A percentile compares a stretch with the other conserved stretches of the same genome.
Evolutionary conservation across 441 rosid genomes (phyloP).

Genomic region (Adansonia rubrostipa): DNA sequence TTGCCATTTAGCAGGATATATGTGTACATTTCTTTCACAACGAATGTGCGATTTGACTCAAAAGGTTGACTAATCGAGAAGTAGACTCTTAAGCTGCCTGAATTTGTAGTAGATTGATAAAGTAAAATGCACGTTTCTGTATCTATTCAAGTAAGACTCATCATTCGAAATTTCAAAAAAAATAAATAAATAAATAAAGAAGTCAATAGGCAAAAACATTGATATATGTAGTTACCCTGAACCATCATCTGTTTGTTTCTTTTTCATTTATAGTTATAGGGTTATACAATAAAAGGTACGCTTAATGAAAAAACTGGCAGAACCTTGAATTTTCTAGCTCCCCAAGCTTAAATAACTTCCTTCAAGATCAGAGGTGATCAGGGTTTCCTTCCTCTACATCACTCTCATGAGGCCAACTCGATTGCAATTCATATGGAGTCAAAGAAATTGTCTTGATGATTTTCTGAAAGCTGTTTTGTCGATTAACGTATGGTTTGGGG

Average conservation of each 20-base stretch:
- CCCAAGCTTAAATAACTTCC: neutral
- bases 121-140: too few relatives aligned
- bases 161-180: too few relatives aligned
- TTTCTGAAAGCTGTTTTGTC: conserved; percentile 38
- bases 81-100: neutral
- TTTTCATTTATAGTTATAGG: neutral
- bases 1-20: neutral
- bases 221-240: neutral
- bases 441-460: conserved; percentile 42
- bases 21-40: too few relatives aligned
- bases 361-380: neutral
- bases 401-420: conserved; percentile 25
- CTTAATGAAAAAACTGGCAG: neutral
- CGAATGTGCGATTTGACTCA: neutral
- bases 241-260: neutral
- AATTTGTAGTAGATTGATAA: neutral
- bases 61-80: too few relatives aligned
- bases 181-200: too few relatives aligned
- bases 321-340: neutral
- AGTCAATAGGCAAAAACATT: too few relatives aligned
- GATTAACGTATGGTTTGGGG: conserved; percentile 36
- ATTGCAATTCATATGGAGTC: conserved; percentile 38
- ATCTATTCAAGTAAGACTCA: too few relatives aligned
- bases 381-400: neutral
- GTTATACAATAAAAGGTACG: neutral